A percentile compares a stretch with the other conserved stretches of the same genome.
Conservation (phyloP, 306 rosid species). For the Vigna unguiculata region DNA sequence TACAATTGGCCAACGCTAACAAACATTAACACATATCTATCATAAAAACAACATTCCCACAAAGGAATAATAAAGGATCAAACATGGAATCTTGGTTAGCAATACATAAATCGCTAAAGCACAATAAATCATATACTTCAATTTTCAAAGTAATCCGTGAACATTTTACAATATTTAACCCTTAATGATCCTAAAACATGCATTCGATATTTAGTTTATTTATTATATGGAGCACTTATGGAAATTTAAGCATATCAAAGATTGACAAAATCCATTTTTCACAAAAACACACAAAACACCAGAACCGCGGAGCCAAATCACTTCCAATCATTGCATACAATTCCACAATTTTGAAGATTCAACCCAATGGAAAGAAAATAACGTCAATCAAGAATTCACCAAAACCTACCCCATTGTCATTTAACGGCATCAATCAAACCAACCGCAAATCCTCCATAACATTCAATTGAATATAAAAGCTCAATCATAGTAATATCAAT, state of each 20-base stretch:
- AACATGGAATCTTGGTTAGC: neutral
- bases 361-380: slow-evolving; percentile 6
- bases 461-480: slow-evolving; percentile 6
- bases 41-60: slow-evolving; percentile 3
- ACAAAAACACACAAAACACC: slow-evolving; percentile 21
- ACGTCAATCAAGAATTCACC: neutral
- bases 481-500: neutral
- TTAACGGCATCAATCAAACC: neutral
- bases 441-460: slow-evolving; percentile 8
- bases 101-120: slow-evolving; percentile 1
- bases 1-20: neutral
- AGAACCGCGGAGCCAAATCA: slow-evolving; percentile 5
- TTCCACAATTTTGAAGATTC: slow-evolving; percentile 30
- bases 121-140: neutral
- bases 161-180: neutral
- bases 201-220: neutral
- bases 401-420: neutral
- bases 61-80: slow-evolving; percentile 3
- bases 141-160: slow-evolving; percentile 13
- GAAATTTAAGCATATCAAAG: neutral
- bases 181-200: neutral
- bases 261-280: neutral
- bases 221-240: neutral
- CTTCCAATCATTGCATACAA: slow-evolving; percentile 15
- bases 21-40: neutral